Percentiles rank a stretch among this genome's conserved stretches.
Evolutionary conservation across 805 yeast genomes (phyloP).

Genomic region (Lachancea nothofagi): DNA sequence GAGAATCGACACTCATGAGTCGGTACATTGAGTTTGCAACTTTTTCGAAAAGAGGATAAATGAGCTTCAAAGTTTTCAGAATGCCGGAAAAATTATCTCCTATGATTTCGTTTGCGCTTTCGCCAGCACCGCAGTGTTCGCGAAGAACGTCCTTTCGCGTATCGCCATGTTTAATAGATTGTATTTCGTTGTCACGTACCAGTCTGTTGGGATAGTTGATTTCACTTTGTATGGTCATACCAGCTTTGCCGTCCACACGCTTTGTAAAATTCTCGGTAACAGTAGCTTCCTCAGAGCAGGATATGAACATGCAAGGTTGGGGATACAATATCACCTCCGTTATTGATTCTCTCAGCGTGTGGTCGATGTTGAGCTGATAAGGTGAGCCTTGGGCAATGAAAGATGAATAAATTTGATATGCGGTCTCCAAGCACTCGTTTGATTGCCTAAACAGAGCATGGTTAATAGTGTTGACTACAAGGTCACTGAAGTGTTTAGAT

Average conservation of each 20-base stretch:
- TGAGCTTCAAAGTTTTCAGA: constrained; percentile 33
- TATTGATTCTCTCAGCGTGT: constrained; percentile 41
- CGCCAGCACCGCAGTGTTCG: not conserved
- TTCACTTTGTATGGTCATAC: not conserved
- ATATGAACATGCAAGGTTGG: constrained; percentile 24
- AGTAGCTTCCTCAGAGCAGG: constrained; percentile 13
- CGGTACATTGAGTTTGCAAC: constrained; percentile 46
- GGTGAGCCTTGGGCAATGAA: constrained; percentile 65
- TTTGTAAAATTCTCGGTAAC: not conserved
- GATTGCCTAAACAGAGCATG: constrained; percentile 41
- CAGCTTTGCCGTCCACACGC: not conserved
- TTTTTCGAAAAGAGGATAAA: constrained; percentile 42
- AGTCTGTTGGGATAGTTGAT: not conserved
- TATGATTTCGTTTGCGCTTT: not conserved
- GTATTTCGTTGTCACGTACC: too few species aligned
- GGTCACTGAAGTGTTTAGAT: constrained; percentile 14
- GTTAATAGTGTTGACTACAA: constrained; percentile 31
- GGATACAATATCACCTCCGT: constrained; percentile 38
- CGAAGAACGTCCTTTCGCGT: not conserved
- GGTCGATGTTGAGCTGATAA: constrained; percentile 64
- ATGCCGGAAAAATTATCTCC: constrained; percentile 16
- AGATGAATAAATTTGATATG: constrained; percentile 59
- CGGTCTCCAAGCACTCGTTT: constrained; percentile 52
- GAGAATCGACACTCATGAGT: constrained; percentile 68
- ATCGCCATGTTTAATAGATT: not conserved